Evolutionary conservation across 1,284 basidiomycete species (phyloP), one percentile per base, ranked within the genome.

Genomic region (Anthracocystis setariae): DNA sequence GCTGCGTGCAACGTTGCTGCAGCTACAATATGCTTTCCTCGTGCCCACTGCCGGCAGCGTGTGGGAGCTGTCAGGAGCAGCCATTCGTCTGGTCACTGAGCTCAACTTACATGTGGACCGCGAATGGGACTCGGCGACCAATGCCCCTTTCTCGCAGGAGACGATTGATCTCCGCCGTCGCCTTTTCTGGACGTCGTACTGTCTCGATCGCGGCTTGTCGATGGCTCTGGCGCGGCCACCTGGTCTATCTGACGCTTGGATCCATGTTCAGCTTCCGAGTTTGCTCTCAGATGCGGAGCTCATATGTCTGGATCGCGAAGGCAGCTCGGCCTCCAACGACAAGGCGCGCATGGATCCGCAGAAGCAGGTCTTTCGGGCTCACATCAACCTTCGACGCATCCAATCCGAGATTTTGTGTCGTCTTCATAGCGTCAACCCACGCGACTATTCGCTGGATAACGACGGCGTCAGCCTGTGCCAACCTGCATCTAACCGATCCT

Each of bases 121-220:
- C 32, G 70, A 73, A 8, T 58, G 56, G 35, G 64, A 73, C 27
- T 64, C 70, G 18, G 50, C 60, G 1, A 48, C 64, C 29, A 64
- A 68, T 27, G 53, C 62, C 7, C 43, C 47, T 4, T 59, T 60
- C 27, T 46, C 50, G 5, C 39, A 49, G 4, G 62, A 65, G 35
- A 55, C 33, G 8, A 40, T 69, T 33, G 71, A 73, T n/a, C 53
- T 69, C 10, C 66, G 62, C 37, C 50, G 66, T 2, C 42, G 71
- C 2, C 39, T 73, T 15, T 73, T 73, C 52, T 73, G 71, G 71
- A 73, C 71, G 8, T 54, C 57, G 5, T 73, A 73, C 55, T 69
- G 71, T 23, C 45, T 73, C 13, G 71, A 73, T 48, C 53, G 71
- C 15, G 69, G 61, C 27, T 35, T 73, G 35, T 53, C 71, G 0